Evolutionary conservation across 768 basidiomycete genomes (phyloP).

Genomic region (Neoboletus subvelutipes): DNA sequence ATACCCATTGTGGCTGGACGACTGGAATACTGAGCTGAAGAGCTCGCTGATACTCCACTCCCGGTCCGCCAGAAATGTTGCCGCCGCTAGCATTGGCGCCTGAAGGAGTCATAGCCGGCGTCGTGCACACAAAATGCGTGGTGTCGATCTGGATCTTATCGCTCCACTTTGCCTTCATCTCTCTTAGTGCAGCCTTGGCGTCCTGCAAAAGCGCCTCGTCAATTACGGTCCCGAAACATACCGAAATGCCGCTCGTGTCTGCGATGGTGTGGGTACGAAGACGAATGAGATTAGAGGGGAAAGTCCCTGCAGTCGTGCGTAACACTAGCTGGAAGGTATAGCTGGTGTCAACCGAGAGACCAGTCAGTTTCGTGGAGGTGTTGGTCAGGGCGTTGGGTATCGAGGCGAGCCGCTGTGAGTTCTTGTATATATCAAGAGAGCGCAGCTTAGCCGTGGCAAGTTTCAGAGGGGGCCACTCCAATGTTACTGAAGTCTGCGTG

Average conservation of each 20-base stretch:
- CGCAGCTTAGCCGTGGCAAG: constrained; percentile 86
- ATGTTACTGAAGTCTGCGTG: constrained; percentile 94
- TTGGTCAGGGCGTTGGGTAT: constrained; percentile 83
- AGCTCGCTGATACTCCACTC: constrained; percentile 93
- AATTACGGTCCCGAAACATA: constrained; percentile 91
- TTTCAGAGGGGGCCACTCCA: constrained; percentile 89
- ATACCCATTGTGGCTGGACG: constrained; percentile 92
- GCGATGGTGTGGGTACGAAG: constrained; percentile 92
- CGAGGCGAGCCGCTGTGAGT: constrained; percentile 80
- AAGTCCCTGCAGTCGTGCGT: constrained; percentile 90
- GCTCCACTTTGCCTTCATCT: constrained; percentile 90
- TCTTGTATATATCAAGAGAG: constrained; percentile 90
- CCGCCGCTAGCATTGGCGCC: constrained; percentile 58
- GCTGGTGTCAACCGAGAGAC: constrained; percentile 76
- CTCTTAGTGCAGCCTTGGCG: constrained; percentile 72
- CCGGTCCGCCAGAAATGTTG: constrained; percentile 55
- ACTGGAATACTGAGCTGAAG: constrained; percentile 92
- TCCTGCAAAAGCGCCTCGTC: constrained; percentile 76
- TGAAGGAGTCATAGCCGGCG: constrained; percentile 66
- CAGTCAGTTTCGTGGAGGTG: constrained; percentile 85
- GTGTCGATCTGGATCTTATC: constrained; percentile 97
- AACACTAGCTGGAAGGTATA: constrained; percentile 95
- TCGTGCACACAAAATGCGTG: constrained; percentile 96
- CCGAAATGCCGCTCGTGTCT: constrained; percentile 91
- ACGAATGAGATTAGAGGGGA: constrained; percentile 77